phyloP scores from a whole-genome alignment of 768 basidiomycete genomes.

The Tephrocybe sp. region DNA sequence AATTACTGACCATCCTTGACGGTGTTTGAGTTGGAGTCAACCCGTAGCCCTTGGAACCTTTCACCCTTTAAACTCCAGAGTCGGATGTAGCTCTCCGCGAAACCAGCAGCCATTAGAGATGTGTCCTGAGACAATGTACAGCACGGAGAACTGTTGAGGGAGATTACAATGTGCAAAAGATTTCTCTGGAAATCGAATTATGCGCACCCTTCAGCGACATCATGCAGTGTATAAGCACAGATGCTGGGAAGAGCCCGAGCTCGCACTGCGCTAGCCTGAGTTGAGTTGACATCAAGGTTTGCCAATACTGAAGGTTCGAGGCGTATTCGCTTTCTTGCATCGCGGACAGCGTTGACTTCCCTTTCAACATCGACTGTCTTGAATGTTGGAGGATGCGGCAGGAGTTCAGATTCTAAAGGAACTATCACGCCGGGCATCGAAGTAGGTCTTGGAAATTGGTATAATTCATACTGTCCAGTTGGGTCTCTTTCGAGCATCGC shows the following conservation, averaged over 20 bases:
- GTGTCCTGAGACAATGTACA: conserved; percentile 89
- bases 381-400: conserved; percentile 80
- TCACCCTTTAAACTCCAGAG: conserved; percentile 95
- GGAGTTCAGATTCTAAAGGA: conserved; percentile 69
- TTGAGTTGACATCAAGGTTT: conserved; percentile 54
- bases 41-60: conserved; percentile 72
- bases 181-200: background rate
- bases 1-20: conserved; percentile 65
- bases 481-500: conserved; percentile 73
- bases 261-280: conserved; percentile 55
- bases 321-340: conserved; percentile 88
- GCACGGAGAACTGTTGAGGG: conserved; percentile 64
- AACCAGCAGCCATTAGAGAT: conserved; percentile 91
- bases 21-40: conserved; percentile 66
- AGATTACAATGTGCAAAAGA: background rate
- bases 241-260: conserved; percentile 84
- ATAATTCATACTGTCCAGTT: conserved; percentile 58
- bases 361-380: conserved; percentile 84
- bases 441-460: conserved; percentile 49
- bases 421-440: conserved; percentile 53
- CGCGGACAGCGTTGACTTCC: conserved; percentile 86
- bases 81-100: conserved; percentile 92
- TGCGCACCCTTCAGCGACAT: conserved; percentile 88
- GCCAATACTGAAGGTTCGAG: conserved; percentile 71
- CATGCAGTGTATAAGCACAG: conserved; percentile 93